These are phyloP conservation scores for Catharanthus roseus DNA, from an alignment of 257 asterid genomes.

Conservation along the genomic window DNA sequence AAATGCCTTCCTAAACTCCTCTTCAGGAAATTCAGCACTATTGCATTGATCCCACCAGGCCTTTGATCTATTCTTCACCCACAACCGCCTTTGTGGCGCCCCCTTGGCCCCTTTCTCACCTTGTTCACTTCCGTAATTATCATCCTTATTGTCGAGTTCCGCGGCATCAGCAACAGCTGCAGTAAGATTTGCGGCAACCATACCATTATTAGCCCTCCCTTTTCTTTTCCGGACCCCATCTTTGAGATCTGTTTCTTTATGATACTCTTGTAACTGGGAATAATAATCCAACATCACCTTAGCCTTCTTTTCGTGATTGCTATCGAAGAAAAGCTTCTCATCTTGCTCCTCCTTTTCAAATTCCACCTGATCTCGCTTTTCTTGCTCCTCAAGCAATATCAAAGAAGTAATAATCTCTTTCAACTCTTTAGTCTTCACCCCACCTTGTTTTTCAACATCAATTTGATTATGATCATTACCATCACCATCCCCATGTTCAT, in stretches of 20 bases:
- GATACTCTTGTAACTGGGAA: slow-evolving; percentile 39
- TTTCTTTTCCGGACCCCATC: slow-evolving; percentile 51
- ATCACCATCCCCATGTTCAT: slow-evolving; percentile 12
- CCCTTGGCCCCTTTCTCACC: slow-evolving; percentile 18
- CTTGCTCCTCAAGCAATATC: slow-evolving; percentile 73
- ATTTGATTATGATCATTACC: slow-evolving; percentile 13
- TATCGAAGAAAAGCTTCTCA: slow-evolving; percentile 41
- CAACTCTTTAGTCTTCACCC: slow-evolving; percentile 63
- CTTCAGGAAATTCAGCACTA: slow-evolving; percentile 85
- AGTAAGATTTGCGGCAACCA: slow-evolving; percentile 32
- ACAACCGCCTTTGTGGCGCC: slow-evolving; percentile 62
- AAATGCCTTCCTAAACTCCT: slow-evolving; percentile 77
- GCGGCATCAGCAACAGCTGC: slow-evolving; percentile 16
- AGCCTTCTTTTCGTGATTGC: slow-evolving; percentile 38
- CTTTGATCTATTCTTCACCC: slow-evolving; percentile 84
- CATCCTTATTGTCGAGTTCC: background rate
- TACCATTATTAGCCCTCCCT: slow-evolving; percentile 27
- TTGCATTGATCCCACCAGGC: slow-evolving; percentile 98
- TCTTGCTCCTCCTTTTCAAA: slow-evolving; percentile 33
- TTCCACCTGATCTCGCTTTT: slow-evolving; percentile 46
- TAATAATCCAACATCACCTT: slow-evolving; percentile 58
- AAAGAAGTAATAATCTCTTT: slow-evolving; percentile 73
- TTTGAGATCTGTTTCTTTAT: slow-evolving; percentile 29
- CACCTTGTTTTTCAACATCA: slow-evolving; percentile 33
- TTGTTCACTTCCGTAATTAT: slow-evolving; percentile 8